phyloP scores from a whole-genome alignment of 2,329 filamentous ascomycete genomes.

The Xylariaceae sp. region DNA sequence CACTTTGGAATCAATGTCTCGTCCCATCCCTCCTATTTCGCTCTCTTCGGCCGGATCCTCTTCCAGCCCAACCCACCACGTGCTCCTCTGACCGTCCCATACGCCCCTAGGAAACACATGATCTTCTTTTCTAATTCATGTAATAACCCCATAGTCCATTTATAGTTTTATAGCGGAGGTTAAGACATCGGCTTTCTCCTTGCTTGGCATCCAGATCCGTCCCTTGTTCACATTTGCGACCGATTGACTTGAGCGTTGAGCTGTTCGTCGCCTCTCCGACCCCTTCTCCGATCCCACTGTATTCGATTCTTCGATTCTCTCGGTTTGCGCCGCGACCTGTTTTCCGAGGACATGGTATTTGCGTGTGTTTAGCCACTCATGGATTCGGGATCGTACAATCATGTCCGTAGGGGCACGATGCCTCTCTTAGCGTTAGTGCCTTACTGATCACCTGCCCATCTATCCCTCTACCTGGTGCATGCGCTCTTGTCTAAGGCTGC shows the following conservation, averaged over 20 bases:
- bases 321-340: not conserved
- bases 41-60: not conserved
- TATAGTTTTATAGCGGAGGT: constrained; percentile 7
- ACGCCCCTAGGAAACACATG: not conserved
- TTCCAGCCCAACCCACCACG: not conserved
- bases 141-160: constrained; percentile 9
- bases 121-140: constrained; percentile 4
- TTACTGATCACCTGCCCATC: not conserved
- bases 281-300: not conserved
- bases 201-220: constrained; percentile 5
- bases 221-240: constrained; percentile 8
- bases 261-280: not conserved
- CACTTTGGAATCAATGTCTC: not conserved
- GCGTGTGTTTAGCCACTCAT: constrained; percentile 13
- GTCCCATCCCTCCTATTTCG: not conserved
- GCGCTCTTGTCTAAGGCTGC: not conserved
- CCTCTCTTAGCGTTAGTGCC: constrained; percentile 20
- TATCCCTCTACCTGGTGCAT: not conserved
- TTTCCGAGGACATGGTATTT: constrained; percentile 2
- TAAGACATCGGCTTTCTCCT: not conserved
- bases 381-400: constrained; percentile 25
- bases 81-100: constrained; percentile 3
- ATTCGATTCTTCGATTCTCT: not conserved
- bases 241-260: not conserved
- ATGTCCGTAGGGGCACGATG: constrained; percentile 20